Base-by-base conservation (phyloP, 1,284 basidiomycete species). In the Trichosporon faecale region DNA sequence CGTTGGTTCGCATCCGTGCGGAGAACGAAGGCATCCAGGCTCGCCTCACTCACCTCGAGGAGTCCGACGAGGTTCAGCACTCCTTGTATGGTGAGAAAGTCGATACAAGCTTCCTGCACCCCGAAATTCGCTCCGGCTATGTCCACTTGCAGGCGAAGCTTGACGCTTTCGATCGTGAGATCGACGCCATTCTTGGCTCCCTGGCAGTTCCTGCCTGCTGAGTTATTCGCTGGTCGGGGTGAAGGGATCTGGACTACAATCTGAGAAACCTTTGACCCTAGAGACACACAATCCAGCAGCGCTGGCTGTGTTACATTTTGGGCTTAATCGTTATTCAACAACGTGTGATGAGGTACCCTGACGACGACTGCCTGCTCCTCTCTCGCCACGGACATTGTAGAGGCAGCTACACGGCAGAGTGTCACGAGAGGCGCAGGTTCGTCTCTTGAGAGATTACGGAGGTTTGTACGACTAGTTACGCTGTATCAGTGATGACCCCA, bases 51-150 rank as follows among this genome's bases (percentile, higher is more conserved):
- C 69, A 84, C 2, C 11, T 66, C 16, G 44, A 85, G 33, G 77
- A 81, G 49, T 76, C 87, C 70, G 87, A 91, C 73, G 86, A 88
- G 12, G 88, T 91, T 21, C 91, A 93, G 69, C 89, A 89, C 73
- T 77, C 90, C 77, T 78, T 93, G 67, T 93, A 94, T 78, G 92
- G 92, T 86, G 75, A 78, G 35, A 74, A 70, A 61, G 66, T 76
- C 3, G 72, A 91, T 70, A 74, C 89, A 73, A 86, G 88, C 29
- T 81, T 85, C 55, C 80, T 95, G 65, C 91, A 94, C 77, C 91
- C 91, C 0, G 85, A 88, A 21, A 87, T 92, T 40, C 86, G 88
- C 76, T 89, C 90, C 64, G 87, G 92, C 66, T 94, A 91, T 80
- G 87, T 87, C 11, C 86, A 87, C 68, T 85, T 89, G 14, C 89